phyloP scores from a whole-genome alignment of 495 filamentous ascomycete genomes.

The Penicillium odoratum region DNA sequence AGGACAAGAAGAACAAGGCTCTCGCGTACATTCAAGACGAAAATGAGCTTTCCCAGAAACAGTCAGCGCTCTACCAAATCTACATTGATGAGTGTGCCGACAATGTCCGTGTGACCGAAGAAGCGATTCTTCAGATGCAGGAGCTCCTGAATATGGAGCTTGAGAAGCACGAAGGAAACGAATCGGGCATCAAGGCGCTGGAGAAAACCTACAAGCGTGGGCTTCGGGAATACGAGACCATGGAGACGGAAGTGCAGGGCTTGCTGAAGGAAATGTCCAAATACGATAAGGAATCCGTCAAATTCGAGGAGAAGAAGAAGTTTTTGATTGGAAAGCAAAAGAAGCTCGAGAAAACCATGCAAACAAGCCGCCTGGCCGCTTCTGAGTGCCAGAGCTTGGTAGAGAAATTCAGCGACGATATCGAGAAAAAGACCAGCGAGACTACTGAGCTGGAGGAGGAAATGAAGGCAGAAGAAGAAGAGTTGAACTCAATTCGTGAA shows the following conservation, averaged over 20 bases:
- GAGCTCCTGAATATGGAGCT: conserved; percentile 82
- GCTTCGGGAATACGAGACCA: conserved; percentile 73
- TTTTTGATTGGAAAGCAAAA: conserved; percentile 86
- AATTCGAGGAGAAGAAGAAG: conserved; percentile 96
- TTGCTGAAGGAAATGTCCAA: conserved; percentile 86
- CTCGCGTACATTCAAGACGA: conserved; percentile 85
- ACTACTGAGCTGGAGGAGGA: conserved; percentile 70
- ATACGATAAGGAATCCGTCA: conserved; percentile 93
- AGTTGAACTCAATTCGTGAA: conserved; percentile 77
- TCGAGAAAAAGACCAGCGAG: conserved; percentile 70
- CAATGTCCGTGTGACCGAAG: conserved; percentile 85
- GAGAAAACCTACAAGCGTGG: conserved; percentile 83
- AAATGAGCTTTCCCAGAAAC: conserved; percentile 87
- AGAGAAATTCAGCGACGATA: conserved; percentile 72
- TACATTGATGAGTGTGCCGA: conserved; percentile 84
- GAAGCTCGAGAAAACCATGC: conserved; percentile 88
- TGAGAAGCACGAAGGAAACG: conserved; percentile 87
- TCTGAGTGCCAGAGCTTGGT: conserved; percentile 75
- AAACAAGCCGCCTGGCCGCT: conserved; percentile 64
- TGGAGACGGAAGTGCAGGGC: conserved; percentile 79
- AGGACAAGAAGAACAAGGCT: conserved; percentile 95
- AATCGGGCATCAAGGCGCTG: conserved; percentile 85
- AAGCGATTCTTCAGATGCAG: conserved; percentile 88
- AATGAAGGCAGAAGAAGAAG: conserved; percentile 75
- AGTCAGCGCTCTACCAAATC: conserved; percentile 86